Evolutionary conservation across 106 monocot species (phyloP), one percentile per base, ranked within the genome.

Genomic region (Gastrodia elata): DNA sequence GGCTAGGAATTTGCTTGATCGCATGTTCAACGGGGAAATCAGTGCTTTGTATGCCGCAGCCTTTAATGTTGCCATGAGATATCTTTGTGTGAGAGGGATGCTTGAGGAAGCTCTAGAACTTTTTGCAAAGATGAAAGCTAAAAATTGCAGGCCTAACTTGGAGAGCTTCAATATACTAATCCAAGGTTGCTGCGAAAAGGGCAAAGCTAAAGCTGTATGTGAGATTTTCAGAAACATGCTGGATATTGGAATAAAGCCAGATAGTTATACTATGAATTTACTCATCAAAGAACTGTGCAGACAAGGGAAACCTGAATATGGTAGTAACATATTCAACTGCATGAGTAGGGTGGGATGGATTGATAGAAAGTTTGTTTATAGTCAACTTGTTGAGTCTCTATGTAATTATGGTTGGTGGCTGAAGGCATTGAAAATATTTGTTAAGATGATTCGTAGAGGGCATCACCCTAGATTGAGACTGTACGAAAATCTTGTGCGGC

Each of bases 371-470:
- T 76, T 76, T 52, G 68, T 76, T 42, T 76, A 76, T 35, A 16
- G 41, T 48, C 75, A 76, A 22, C 75, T 76, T 24, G 68, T 76
- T 1, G 75, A 76, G 26, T 76, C 75, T 27, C 75, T 76, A 6
- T 61, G 64, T 39, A 35, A n/a, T 32, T 48, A 76, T 49, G 68
- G 75, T 9, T 68, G 67, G 65, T 76, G 75, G 65, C 35, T 68
- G 75, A 76, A 76, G 68, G 75, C 75, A 48, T 39, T 68, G 6
- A 76, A 68, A 34, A 68, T 76, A 5, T 76, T 76, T 14, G 44
- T 76, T 44, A 76, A 76, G 46, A 76, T 76, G 75, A 48, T 76
- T 33, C 65, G 75, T 44, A 48, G 75, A 76, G 75, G 75, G 75
- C 75, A 76, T 48, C 75, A 76, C 48, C 75, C 75, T 1, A 76